These are phyloP conservation scores for Coemansia sp. DNA, from an alignment of 192 early-diverging fungal genomes.

Conservation along the genomic window DNA sequence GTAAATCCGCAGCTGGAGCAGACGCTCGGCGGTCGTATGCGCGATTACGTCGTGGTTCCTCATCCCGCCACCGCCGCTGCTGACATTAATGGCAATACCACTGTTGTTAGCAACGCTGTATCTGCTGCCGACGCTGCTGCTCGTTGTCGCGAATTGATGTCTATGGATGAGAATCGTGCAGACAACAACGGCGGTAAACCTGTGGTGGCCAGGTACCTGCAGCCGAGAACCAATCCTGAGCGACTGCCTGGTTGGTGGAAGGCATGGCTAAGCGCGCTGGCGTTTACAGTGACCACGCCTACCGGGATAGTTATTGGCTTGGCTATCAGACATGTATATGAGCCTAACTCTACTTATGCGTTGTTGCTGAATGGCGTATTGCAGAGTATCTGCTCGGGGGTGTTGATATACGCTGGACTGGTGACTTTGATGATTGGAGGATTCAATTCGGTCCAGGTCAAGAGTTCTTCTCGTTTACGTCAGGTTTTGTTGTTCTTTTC, in stretches of 20 bases:
- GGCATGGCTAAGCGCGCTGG: conserved; percentile 54
- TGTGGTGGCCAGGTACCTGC: conserved; percentile 11
- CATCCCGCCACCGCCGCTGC: neutral
- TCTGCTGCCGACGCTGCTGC: neutral
- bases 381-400: conserved; percentile 72
- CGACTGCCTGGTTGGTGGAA: conserved; percentile 52
- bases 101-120: neutral
- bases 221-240: conserved; percentile 30
- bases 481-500: conserved; percentile 36
- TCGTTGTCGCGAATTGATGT: neutral
- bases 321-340: conserved; percentile 62
- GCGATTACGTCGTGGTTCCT: neutral
- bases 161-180: neutral
- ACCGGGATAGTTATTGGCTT: conserved; percentile 77
- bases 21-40: conserved; percentile 3
- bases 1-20: conserved; percentile 45
- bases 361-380: conserved; percentile 67
- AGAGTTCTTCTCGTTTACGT: conserved; percentile 13
- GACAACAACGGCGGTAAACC: neutral
- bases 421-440: conserved; percentile 68
- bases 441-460: conserved; percentile 55
- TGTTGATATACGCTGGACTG: conserved; percentile 72
- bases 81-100: no score
- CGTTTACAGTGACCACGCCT: conserved; percentile 72
- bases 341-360: conserved; percentile 57